Evolutionary conservation across 2,329 filamentous ascomycete genomes (phyloP).

Genomic region (Diaporthe eres): DNA sequence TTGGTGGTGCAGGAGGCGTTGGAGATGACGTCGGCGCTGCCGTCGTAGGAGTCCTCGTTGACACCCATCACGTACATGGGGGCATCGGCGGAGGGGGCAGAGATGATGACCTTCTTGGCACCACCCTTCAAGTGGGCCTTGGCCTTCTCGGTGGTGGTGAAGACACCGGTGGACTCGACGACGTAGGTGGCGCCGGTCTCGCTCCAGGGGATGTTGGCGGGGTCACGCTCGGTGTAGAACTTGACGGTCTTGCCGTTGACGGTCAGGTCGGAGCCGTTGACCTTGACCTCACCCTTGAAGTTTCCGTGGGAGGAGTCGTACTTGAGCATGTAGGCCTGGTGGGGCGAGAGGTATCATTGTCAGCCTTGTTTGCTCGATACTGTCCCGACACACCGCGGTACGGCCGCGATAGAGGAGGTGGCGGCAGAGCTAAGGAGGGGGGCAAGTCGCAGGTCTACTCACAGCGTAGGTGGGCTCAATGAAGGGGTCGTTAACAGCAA

Average conservation of each 20-base stretch:
- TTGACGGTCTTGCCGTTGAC: slow-evolving; percentile 96
- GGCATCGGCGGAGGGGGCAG: slow-evolving; percentile 92
- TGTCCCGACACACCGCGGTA: not conserved
- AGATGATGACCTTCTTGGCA: slow-evolving; percentile 98
- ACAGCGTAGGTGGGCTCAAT: slow-evolving; percentile 98
- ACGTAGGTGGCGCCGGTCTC: slow-evolving; percentile 92
- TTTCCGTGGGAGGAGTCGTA: slow-evolving; percentile 97
- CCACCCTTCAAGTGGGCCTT: slow-evolving; percentile 93
- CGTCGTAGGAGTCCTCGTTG: slow-evolving; percentile 95
- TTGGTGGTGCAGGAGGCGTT: slow-evolving; percentile 99
- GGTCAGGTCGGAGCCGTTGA: slow-evolving; percentile 78
- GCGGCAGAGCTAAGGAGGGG: not conserved
- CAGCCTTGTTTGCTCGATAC: slow-evolving; percentile 46
- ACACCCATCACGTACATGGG: slow-evolving; percentile 99
- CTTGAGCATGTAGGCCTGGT: slow-evolving; percentile 98
- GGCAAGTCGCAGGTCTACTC: slow-evolving; percentile 61
- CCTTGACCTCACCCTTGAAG: slow-evolving; percentile 93
- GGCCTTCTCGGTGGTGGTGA: slow-evolving; percentile 98
- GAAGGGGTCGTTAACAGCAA: slow-evolving; percentile 99
- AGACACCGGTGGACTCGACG: slow-evolving; percentile 98
- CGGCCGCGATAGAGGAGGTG: not conserved
- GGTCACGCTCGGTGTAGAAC: slow-evolving; percentile 96
- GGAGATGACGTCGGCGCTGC: slow-evolving; percentile 93
- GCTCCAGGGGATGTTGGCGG: slow-evolving; percentile 89
- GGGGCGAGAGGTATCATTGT: slow-evolving; percentile 44